phyloP scores from a whole-genome alignment of 225 moss, liverwort and hornwort species.

The Thuidium tamariscinum region DNA sequence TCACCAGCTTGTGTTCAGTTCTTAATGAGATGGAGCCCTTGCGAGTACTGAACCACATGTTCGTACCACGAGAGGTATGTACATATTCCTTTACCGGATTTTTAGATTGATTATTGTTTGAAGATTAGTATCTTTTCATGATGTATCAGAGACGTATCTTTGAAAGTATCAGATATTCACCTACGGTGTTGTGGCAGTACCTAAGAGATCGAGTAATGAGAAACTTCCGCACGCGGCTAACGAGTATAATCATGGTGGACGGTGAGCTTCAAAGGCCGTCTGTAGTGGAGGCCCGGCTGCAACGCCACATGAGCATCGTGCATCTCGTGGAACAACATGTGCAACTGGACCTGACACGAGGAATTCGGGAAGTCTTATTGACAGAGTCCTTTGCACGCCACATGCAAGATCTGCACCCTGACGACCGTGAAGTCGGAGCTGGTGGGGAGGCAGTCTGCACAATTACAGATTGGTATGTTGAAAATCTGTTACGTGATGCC shows the following conservation, averaged over 20 bases:
- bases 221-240: slow-evolving; percentile 64
- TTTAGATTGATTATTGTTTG: not conserved
- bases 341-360: slow-evolving; percentile 89
- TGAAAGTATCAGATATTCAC: not conserved
- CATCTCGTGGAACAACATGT: slow-evolving; percentile 97
- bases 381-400: slow-evolving; percentile 86
- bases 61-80: slow-evolving; percentile 79
- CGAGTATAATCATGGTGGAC: slow-evolving; percentile 68
- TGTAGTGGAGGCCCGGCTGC: slow-evolving; percentile 74
- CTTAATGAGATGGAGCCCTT: slow-evolving; percentile 99
- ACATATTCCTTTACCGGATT: not conserved
- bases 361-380: slow-evolving; percentile 79
- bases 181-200: slow-evolving; percentile 41
- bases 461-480: slow-evolving; percentile 86
- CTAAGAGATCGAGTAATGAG: slow-evolving; percentile 85
- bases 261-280: slow-evolving; percentile 87
- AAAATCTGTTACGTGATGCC: slow-evolving; percentile 71
- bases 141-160: not conserved
- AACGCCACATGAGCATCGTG: slow-evolving; percentile 97
- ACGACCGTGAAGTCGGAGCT: slow-evolving; percentile 74
- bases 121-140: not conserved
- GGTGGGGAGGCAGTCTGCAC: slow-evolving; percentile 78
- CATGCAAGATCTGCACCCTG: slow-evolving; percentile 94
- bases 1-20: slow-evolving; percentile 94
- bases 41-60: slow-evolving; percentile 91